These are phyloP conservation scores for Gossypium anomalum DNA, from an alignment of 345 rosid genomes.

Conservation along the genomic window DNA sequence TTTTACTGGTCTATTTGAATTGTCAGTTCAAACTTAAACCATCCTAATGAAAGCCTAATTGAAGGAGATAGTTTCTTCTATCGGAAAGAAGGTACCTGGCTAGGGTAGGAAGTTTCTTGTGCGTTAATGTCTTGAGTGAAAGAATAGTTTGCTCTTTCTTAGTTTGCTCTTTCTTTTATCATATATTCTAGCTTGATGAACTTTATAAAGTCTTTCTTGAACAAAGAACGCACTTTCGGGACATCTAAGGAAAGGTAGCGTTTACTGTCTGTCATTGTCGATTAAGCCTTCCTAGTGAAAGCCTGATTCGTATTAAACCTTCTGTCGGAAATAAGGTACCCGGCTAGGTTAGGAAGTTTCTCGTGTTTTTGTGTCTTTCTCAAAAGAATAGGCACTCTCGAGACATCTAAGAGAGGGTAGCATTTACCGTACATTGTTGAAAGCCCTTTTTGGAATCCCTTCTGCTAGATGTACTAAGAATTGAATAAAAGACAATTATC, in stretches of 20 bases:
- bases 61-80: not conserved
- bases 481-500: not conserved
- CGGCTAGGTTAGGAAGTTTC: not conserved
- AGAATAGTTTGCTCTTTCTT: not conserved
- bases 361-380: not conserved
- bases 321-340: not conserved
- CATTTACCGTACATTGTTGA: not conserved
- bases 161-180: not conserved
- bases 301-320: not conserved
- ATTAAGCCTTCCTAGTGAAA: not conserved
- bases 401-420: no score
- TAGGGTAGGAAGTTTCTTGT: not conserved
- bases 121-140: not conserved
- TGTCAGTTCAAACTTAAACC: not conserved
- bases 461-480: not conserved
- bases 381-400: not conserved
- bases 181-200: not conserved
- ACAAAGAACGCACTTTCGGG: not conserved
- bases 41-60: not conserved
- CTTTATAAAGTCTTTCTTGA: not conserved
- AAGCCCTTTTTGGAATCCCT: not conserved
- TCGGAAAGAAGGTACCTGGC: not conserved
- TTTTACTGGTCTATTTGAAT: not conserved
- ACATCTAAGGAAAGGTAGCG: not conserved
- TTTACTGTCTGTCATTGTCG: not conserved